phyloP scores from a whole-genome alignment of 106 monocot genomes.

The Chionographis japonica region DNA sequence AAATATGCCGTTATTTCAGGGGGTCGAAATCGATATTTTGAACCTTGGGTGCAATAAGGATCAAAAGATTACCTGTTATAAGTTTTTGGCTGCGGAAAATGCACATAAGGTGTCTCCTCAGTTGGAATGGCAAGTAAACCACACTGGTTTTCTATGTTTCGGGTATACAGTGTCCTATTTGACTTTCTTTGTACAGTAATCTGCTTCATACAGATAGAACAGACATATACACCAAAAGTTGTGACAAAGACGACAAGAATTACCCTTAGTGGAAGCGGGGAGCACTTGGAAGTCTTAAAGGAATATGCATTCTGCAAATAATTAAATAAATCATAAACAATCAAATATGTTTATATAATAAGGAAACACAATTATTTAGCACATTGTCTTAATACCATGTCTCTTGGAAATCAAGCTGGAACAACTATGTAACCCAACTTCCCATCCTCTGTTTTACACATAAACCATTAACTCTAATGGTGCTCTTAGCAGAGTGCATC shows the following conservation, averaged over 20 bases:
- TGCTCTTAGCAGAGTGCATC: conserved; percentile 14
- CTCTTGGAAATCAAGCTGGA: not conserved
- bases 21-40: too few relatives aligned
- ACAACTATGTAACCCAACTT: conserved; percentile 4
- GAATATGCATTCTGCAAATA: conserved; percentile 35
- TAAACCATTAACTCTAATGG: not conserved
- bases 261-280: conserved; percentile 27
- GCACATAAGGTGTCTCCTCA: conserved; percentile 28
- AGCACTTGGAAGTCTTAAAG: conserved; percentile 31
- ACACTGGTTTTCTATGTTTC: conserved; percentile 19
- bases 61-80: conserved; percentile 35
- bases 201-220: conserved; percentile 40
- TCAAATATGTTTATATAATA: not conserved
- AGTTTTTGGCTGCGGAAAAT: conserved; percentile 48
- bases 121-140: conserved; percentile 3
- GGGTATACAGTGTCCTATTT: not conserved
- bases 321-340: not conserved
- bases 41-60: not conserved
- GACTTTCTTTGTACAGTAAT: conserved; percentile 15
- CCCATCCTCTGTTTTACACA: not conserved
- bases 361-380: not conserved
- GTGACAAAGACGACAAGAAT: conserved; percentile 31
- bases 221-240: conserved; percentile 35
- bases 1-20: too few relatives aligned
- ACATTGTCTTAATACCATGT: conserved; percentile 6